Evolutionary conservation across 352 stramenopile species (phyloP), one percentile per base, ranked within the genome.

Genomic region (Phytophthora pluvialis): DNA sequence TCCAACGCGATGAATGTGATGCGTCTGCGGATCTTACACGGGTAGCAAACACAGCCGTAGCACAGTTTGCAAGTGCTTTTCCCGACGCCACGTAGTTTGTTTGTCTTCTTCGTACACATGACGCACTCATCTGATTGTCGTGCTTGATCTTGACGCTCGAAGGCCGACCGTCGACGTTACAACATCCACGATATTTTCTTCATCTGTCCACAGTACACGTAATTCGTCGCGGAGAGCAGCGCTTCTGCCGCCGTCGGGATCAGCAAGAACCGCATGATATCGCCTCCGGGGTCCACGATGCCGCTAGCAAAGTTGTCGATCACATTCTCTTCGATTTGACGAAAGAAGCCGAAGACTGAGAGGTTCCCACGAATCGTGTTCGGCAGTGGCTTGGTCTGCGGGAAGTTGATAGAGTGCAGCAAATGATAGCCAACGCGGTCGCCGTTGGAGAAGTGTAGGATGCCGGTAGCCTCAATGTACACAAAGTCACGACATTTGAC

Each of bases 101-200:
- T 57, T n/a, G 67, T 42, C 9, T 64, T 55, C 33, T 76, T 73
- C 2, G 50, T 40, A 46, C 66, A 79, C n/a, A 54, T 67, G 5
- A 69, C 46, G 13, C 71, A 78, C 7, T 64, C 36, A 7, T 59
- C 32, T 9, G 7, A 33, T 25, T 18, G 32, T 45, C 39, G 12
- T 9, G 21, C n/a, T 58, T 58, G 26, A 13, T 42, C 51, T 28
- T 64, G 39, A 33, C 45, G 40, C 18, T 32, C 21, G 16, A 57
- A 53, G 1, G 52, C 8, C 5, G 50, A 62, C 16, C 57, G 59
- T 31, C 33, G 59, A 21, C 32, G 49, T n/a, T 75, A 45, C 15
- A 72, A 25, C 51, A 68, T 64, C 77, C 76, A 83, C 47, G 73
- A 66, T 3, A 85, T 66, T 47, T 84, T 88, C 46, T 80, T 80